Percentiles rank a stretch among this genome's conserved stretches.
Conservation (phyloP, 2,329 filamentous ascomycete genomes). For the Diaporthe amygdali region DNA sequence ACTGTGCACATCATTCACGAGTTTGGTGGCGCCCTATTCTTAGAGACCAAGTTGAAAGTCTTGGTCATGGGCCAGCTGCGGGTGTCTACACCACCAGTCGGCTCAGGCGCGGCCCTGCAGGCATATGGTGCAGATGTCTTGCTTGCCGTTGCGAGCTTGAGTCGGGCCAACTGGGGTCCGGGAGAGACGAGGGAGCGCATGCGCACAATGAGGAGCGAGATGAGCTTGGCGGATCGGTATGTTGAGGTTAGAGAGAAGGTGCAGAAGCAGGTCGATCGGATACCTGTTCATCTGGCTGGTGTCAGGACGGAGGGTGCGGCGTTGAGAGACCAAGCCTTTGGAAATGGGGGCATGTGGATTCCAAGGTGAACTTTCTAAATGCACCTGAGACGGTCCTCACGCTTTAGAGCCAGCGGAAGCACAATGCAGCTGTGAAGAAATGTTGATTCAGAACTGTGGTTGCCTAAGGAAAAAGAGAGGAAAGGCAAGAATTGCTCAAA, state of each 20-base stretch:
- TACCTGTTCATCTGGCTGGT: conserved; percentile 64
- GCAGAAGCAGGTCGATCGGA: conserved; percentile 60
- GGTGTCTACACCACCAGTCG: conserved; percentile 48
- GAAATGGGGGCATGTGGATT: conserved; percentile 57
- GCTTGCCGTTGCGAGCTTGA: conserved; percentile 51
- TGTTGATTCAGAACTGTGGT: not conserved
- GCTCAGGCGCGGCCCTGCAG: conserved; percentile 35
- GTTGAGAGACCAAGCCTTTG: conserved; percentile 54
- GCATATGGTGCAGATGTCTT: conserved; percentile 46
- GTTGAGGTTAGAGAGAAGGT: conserved; percentile 53
- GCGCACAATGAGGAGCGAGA: conserved; percentile 45
- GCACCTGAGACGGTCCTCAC: no score
- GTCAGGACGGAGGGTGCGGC: conserved; percentile 56
- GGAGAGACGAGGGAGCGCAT: conserved; percentile 43
- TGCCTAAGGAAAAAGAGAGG: not conserved
- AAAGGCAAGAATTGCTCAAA: no score
- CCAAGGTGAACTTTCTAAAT: conserved; percentile 33
- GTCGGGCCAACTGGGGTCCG: conserved; percentile 50
- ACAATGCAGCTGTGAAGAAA: no score
- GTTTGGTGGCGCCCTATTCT: conserved; percentile 48
- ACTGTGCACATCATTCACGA: conserved; percentile 59
- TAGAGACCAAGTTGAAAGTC: conserved; percentile 53
- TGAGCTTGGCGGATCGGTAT: conserved; percentile 50
- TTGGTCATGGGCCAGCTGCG: conserved; percentile 59
- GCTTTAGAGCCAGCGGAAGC: no score